phyloP scores from a whole-genome alignment of 306 rosid species.

The Dryas alaskensis region DNA sequence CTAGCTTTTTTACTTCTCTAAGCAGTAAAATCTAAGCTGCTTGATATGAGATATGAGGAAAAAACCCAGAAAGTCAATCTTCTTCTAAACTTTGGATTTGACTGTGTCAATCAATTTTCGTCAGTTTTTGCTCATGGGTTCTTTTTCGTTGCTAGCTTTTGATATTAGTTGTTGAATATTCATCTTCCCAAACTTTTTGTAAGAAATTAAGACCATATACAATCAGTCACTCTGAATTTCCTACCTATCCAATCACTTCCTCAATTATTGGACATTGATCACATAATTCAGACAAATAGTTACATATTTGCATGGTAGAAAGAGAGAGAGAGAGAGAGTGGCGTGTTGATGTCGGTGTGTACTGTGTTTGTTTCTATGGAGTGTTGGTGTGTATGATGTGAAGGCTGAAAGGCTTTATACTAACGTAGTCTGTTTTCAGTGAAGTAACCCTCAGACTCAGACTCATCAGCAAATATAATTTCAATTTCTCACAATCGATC shows the following conservation, averaged over 20 bases:
- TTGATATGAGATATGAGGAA: not conserved
- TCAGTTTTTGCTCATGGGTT: not conserved
- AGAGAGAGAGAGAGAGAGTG: conserved; percentile 10
- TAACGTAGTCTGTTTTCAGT: conserved; percentile 26
- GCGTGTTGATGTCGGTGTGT: not conserved
- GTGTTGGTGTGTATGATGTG: conserved; percentile 14
- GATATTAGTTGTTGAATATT: no score
- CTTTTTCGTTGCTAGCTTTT: no score
- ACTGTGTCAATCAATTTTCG: no score
- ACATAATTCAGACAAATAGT: no score
- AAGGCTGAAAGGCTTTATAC: conserved; percentile 4
- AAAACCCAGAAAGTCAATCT: not conserved
- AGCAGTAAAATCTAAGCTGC: conserved; percentile 8
- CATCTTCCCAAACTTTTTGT: no score
- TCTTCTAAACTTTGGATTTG: not conserved
- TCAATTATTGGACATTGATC: not conserved
- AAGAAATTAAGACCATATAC: no score
- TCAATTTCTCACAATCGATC: not conserved
- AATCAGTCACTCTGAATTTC: no score
- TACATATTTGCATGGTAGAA: conserved; percentile 8
- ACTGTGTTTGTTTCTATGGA: not conserved
- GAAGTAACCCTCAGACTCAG: not conserved
- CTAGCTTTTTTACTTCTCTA: conserved; percentile 16
- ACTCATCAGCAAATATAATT: no score
- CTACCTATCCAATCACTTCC: not conserved